A percentile compares a stretch with the other conserved stretches of the same genome.
Evolutionary conservation across 208 protist genomes (phyloP).

Genomic region (Balamuthia mandrillaris): DNA sequence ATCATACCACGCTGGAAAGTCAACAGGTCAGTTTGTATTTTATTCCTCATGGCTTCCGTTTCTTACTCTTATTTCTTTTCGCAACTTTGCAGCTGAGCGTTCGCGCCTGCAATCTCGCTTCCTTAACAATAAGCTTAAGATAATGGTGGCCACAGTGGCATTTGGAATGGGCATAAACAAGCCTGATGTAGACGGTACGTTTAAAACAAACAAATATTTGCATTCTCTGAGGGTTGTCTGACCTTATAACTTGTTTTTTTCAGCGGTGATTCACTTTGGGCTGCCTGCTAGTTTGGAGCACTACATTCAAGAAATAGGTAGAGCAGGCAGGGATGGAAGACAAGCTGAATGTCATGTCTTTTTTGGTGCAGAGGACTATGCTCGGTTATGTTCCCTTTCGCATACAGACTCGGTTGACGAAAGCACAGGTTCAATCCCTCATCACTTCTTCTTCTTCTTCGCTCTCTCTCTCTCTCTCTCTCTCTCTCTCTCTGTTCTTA

Average conservation of each 20-base stretch:
- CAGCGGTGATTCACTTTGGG: constrained; percentile 51
- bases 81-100: background rate
- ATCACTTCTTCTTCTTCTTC: no score
- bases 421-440: no score
- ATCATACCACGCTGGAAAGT: background rate
- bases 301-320: constrained; percentile 65
- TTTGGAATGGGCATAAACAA: constrained; percentile 56
- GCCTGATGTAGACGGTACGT: constrained; percentile 45
- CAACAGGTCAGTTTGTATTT: no score
- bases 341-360: constrained; percentile 41
- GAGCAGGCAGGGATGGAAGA: constrained; percentile 57
- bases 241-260: no score
- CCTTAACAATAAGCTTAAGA: background rate
- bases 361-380: constrained; percentile 41
- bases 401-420: constrained; percentile 6
- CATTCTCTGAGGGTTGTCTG: no score
- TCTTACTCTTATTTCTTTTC: background rate
- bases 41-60: background rate
- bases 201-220: no score
- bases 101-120: constrained; percentile 13
- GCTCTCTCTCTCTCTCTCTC: no score
- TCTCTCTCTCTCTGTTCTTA: no score
- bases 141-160: constrained; percentile 26
- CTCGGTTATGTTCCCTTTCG: background rate
- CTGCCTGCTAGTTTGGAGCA: constrained; percentile 49